A percentile compares a stretch with the other conserved stretches of the same genome.
Evolutionary conservation across 768 basidiomycete species (phyloP).

Genomic region (Russula virescens): DNA sequence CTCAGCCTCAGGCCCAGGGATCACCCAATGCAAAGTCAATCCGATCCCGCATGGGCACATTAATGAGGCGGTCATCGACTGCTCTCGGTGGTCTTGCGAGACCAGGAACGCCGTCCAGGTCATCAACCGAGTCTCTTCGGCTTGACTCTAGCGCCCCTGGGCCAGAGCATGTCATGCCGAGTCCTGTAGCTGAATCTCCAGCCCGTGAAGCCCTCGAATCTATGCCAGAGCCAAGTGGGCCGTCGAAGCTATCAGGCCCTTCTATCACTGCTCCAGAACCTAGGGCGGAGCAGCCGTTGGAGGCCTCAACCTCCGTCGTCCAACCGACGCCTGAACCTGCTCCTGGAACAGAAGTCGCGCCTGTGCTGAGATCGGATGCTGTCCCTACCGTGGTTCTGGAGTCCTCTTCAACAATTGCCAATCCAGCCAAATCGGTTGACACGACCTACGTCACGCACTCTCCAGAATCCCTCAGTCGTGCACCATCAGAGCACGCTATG

Average conservation of each 20-base stretch:
- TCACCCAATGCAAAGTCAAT: conserved; percentile 12
- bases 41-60: conserved; percentile 22
- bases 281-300: not conserved
- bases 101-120: conserved; percentile 16
- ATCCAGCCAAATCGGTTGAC: conserved; percentile 6
- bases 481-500: conserved; percentile 14
- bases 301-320: not conserved
- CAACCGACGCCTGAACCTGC: not conserved
- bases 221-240: conserved; percentile 22
- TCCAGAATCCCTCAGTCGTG: conserved; percentile 25
- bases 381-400: not conserved
- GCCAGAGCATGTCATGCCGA: conserved; percentile 36
- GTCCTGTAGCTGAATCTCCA: conserved; percentile 68
- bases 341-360: not conserved
- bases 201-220: conserved; percentile 47
- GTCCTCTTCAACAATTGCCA: not conserved
- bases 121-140: conserved; percentile 28
- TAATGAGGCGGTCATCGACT: conserved; percentile 22
- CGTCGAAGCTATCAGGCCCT: conserved; percentile 27
- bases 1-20: conserved; percentile 2
- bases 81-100: conserved; percentile 18
- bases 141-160: conserved; percentile 34
- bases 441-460: conserved; percentile 17
- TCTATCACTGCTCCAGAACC: conserved; percentile 20
- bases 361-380: not conserved